Evolutionary conservation across 345 rosid species (phyloP).

Genomic region (Corymbia maculata): DNA sequence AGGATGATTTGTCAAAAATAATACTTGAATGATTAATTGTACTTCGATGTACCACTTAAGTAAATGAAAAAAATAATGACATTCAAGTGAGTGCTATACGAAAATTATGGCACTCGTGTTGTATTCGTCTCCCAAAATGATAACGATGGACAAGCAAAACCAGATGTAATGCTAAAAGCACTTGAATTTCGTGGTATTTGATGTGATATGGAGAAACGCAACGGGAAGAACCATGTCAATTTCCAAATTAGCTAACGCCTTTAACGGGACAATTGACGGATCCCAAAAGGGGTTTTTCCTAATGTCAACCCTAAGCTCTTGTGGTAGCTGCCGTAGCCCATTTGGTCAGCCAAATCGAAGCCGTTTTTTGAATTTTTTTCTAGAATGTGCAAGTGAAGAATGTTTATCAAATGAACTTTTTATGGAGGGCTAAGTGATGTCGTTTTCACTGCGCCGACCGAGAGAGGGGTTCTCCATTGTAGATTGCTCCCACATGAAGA

Average conservation of each 20-base stretch:
- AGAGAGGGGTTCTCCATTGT: not conserved
- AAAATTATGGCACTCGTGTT: too few relatives aligned
- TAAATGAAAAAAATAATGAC: too few relatives aligned
- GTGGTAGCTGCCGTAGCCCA: not conserved
- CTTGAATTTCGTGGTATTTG: not conserved
- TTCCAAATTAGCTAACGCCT: not conserved
- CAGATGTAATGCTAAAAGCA: not conserved
- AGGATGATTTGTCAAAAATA: too few relatives aligned
- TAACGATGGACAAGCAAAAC: not conserved
- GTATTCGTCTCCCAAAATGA: too few relatives aligned
- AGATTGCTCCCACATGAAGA: not conserved
- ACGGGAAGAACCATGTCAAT: not conserved
- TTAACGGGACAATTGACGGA: not conserved
- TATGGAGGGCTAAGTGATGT: not conserved
- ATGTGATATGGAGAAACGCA: not conserved
- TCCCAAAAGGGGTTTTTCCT: not conserved
- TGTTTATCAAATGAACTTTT: not conserved
- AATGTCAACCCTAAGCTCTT: not conserved
- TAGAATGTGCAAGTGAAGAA: not conserved
- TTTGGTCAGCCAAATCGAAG: not conserved
- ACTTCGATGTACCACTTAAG: too few relatives aligned
- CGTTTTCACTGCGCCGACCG: not conserved
- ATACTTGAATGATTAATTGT: too few relatives aligned
- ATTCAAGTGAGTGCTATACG: too few relatives aligned
- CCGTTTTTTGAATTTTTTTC: not conserved